These are phyloP conservation scores for Solanum chiquidenum DNA, from an alignment of 257 asterid genomes.

Conservation along the genomic window DNA sequence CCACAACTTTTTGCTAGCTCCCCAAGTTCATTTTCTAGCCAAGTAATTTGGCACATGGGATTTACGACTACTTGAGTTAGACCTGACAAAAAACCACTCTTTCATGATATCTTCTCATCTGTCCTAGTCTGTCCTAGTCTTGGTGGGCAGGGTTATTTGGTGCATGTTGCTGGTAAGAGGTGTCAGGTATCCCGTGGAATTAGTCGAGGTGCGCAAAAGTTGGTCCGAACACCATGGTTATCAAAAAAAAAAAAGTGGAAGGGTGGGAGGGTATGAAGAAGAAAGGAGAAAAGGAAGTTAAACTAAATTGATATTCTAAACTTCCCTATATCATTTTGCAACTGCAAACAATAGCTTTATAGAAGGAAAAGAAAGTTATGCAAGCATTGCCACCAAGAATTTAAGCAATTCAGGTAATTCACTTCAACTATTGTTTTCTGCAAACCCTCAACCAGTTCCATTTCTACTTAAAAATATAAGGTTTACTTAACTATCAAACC, in stretches of 20 bases:
- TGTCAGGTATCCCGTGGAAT: background rate
- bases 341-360: background rate
- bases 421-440: background rate
- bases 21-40: background rate
- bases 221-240: background rate
- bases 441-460: background rate
- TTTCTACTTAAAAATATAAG: background rate
- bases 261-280: background rate
- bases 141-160: background rate
- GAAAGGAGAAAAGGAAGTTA: background rate
- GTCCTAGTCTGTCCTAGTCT: background rate
- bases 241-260: too few species aligned
- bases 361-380: background rate
- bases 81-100: background rate
- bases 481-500: background rate
- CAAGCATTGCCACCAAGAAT: background rate
- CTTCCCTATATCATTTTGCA: background rate
- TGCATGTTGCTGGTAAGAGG: background rate
- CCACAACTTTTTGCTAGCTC: background rate
- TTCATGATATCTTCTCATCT: background rate
- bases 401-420: background rate
- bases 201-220: background rate
- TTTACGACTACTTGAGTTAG: background rate
- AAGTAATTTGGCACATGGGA: background rate
- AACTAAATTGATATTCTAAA: background rate